Base-by-base conservation (phyloP, 352 stramenopile genomes). In the Phytophthora citrophthora region DNA sequence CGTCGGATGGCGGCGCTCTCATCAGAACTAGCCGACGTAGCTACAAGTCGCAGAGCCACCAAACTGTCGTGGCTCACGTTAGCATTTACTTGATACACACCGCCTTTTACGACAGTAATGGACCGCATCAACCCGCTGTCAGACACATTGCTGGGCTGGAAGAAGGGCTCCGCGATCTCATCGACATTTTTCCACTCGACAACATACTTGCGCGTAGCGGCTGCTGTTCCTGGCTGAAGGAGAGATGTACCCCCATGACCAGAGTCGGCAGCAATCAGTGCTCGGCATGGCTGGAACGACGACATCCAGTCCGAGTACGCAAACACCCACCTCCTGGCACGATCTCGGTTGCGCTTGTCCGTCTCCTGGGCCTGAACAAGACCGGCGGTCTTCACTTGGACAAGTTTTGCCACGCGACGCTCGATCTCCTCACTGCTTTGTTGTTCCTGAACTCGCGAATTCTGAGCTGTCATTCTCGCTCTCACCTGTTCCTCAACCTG, bases 81-180 rank as follows among this genome's bases (percentile, higher is more conserved):
- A 12, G 70, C 45, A 34, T 82, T 86, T 4, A 83, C 53, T 59
- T 86, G 74, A 43, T 86, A 86, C 26, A 68, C 60, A 1, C 77
- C 77, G 5, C 55, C 58, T 48, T 72, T 65, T 23, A 68, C 45
- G 20, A 79, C 43, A 1, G 18, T 43, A 40, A 82, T 54, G 6
- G 46, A 49, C 39, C 23, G 40, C 4, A 49, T 69, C 11, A 44
- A 47, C 8, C 15, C 49, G 23, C 29, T n/a, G 18, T 64, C 45
- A 27, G 52, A 62, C 20, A 39, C 36, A 16, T 38, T 40, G 18
- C 34, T 41, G 3, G 47, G 32, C 46, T 65, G 62, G 38, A 72
- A 76, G 47, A 65, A 61, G 7, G 52, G 29, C 34, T 68, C 57
- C 5, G 62, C 57, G 24, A 72, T 60, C 32, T 70, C 62, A 31